phyloP scores from a whole-genome alignment of 192 early-diverging fungal species.

The Podila clonocystis region DNA sequence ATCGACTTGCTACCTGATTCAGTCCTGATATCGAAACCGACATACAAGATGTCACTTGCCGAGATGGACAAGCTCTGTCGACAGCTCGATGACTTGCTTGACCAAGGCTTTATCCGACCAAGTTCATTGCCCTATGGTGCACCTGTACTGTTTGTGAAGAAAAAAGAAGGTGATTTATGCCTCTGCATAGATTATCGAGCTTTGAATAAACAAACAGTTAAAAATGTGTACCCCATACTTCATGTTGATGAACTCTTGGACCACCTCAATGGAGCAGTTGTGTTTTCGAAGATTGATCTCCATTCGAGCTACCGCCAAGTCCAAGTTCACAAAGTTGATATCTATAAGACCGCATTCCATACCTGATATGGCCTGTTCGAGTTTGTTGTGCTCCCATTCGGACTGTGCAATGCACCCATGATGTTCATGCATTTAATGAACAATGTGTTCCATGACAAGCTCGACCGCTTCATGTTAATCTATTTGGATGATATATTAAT shows the following conservation, averaged over 20 bases:
- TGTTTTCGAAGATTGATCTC: slow-evolving; percentile 61
- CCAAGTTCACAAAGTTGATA: slow-evolving; percentile 33
- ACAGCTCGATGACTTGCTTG: too few relatives aligned
- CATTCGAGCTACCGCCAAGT: slow-evolving; percentile 56
- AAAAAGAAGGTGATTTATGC: too few relatives aligned
- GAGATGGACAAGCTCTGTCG: too few relatives aligned
- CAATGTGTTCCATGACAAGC: slow-evolving; percentile 39
- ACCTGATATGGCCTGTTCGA: slow-evolving; percentile 58
- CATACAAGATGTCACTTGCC: too few relatives aligned
- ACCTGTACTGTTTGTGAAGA: too few relatives aligned
- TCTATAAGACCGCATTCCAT: slow-evolving; percentile 32
- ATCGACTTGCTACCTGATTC: too few relatives aligned
- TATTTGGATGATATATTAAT: slow-evolving; percentile 25
- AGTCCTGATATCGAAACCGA: too few relatives aligned
- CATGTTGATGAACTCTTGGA: slow-evolving; percentile 59
- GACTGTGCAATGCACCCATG: slow-evolving; percentile 66
- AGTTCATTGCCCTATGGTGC: slow-evolving; percentile 59
- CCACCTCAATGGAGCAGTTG: slow-evolving; percentile 15
- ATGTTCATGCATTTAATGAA: slow-evolving; percentile 56
- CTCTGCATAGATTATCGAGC: slow-evolving; percentile 64
- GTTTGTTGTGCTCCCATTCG: slow-evolving; percentile 69
- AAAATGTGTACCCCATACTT: slow-evolving; percentile 61
- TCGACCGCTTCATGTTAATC: slow-evolving; percentile 12
- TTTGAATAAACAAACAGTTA: slow-evolving; percentile 59
- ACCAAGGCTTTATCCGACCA: too few relatives aligned